Conservation (phyloP, 805 yeast genomes). For the Danielia reshetovae region DNA sequence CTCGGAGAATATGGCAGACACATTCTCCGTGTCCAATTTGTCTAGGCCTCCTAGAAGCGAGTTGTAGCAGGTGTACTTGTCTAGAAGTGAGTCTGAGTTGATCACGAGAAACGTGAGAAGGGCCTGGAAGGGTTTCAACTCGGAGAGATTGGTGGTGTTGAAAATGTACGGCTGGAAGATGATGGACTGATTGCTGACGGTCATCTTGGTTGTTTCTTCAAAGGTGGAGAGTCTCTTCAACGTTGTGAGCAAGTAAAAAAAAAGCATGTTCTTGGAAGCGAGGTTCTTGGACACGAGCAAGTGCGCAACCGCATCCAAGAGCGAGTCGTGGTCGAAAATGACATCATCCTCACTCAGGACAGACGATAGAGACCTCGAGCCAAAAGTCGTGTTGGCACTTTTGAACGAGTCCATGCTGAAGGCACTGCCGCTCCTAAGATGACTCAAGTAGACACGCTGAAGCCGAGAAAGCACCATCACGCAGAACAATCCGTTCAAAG, state of each 20-base stretch:
- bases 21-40: conserved; percentile 6
- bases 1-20: conserved; percentile 8
- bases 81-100: conserved; percentile 10
- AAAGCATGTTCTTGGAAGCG: conserved; percentile 14
- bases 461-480: conserved; percentile 5
- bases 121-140: conserved; percentile 9
- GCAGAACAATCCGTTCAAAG: conserved; percentile 12
- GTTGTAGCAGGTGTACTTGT: conserved; percentile 6
- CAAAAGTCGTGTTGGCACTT: conserved; percentile 7
- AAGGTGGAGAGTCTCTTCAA: conserved; percentile 14
- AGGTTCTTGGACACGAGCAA: conserved; percentile 12
- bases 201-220: conserved; percentile 24
- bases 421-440: conserved; percentile 5
- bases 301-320: conserved; percentile 12
- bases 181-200: conserved; percentile 24
- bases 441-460: conserved; percentile 5
- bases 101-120: conserved; percentile 16
- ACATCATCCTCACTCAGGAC: conserved; percentile 5
- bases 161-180: conserved; percentile 32
- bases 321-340: conserved; percentile 1
- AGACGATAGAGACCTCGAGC: neutral
- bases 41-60: conserved; percentile 9
- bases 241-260: conserved; percentile 16
- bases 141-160: conserved; percentile 11
- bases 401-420: conserved; percentile 8